These are phyloP conservation scores for Claviceps sp. DNA, from an alignment of 2,329 filamentous ascomycete genomes.

Conservation along the genomic window DNA sequence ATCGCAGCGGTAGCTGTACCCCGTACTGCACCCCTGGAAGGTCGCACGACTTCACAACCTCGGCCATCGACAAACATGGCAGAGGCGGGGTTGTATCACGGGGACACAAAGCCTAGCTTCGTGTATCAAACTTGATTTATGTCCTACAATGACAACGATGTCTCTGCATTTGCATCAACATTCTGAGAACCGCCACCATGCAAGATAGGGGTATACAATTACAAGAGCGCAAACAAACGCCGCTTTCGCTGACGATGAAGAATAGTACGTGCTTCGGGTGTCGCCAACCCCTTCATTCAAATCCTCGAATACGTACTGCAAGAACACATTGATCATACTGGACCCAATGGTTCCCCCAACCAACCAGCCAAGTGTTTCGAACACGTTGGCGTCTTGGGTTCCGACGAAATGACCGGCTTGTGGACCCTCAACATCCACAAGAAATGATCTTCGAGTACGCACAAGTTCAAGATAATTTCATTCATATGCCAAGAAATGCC, in stretches of 20 bases:
- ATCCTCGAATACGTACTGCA: not conserved
- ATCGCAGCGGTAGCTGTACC: not conserved
- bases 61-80: too few relatives aligned
- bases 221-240: not conserved
- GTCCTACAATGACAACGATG: not conserved
- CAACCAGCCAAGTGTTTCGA: constrained; percentile 16
- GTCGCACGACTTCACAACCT: too few relatives aligned
- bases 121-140: not conserved
- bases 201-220: not conserved
- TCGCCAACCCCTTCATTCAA: not conserved
- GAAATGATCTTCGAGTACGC: constrained; percentile 56
- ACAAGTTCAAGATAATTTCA: constrained; percentile 44
- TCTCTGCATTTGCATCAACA: not conserved
- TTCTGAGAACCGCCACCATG: not conserved
- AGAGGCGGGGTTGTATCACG: too few relatives aligned
- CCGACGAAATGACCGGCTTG: constrained; percentile 39
- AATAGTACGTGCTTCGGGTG: not conserved
- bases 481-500: constrained; percentile 47
- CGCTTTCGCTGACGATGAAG: not conserved
- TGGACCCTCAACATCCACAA: constrained; percentile 49
- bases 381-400: constrained; percentile 23
- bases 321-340: not conserved
- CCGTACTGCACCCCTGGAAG: not conserved
- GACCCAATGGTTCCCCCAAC: not conserved
- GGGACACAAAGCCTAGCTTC: not conserved